Evolutionary conservation across 73 alveolate species (phyloP).

Genomic region (Tetrahymena thermophila): DNA sequence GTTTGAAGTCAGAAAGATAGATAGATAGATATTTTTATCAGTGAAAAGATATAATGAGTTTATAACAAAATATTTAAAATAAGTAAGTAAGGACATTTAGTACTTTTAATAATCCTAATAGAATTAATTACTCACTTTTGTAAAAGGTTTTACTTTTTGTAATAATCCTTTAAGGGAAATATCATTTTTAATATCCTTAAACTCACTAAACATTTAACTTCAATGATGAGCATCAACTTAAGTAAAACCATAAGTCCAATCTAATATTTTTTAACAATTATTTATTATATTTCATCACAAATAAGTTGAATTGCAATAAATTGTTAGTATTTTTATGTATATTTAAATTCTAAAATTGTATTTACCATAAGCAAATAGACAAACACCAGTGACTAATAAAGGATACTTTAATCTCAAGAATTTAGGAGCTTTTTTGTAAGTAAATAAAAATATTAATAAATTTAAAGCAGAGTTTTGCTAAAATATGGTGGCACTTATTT

Average conservation of each 20-base stretch:
- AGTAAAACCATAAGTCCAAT: slow-evolving; percentile 40
- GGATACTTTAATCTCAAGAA: slow-evolving; percentile 21
- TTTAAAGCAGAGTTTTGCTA: background rate
- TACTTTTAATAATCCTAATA: background rate
- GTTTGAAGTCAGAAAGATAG: background rate
- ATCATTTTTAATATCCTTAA: background rate
- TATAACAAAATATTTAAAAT: background rate
- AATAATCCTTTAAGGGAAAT: background rate
- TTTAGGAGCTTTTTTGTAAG: slow-evolving; percentile 18
- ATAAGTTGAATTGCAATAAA: background rate
- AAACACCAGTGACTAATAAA: background rate
- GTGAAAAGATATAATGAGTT: background rate
- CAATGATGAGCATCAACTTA: slow-evolving; percentile 43
- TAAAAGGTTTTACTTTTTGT: no score
- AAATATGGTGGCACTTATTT: background rate
- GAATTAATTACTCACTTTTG: background rate
- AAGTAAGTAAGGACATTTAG: background rate
- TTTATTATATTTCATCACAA: background rate
- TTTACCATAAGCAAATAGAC: slow-evolving; percentile 16
- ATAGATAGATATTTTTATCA: background rate
- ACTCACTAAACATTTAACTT: background rate
- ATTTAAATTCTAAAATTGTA: background rate
- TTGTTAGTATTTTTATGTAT: background rate
- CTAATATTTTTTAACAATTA: background rate
- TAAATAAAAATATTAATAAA: background rate